Evolutionary conservation across 768 basidiomycete genomes (phyloP), one percentile per base, ranked within the genome.

Genomic region (Tephrocybe sp.): DNA sequence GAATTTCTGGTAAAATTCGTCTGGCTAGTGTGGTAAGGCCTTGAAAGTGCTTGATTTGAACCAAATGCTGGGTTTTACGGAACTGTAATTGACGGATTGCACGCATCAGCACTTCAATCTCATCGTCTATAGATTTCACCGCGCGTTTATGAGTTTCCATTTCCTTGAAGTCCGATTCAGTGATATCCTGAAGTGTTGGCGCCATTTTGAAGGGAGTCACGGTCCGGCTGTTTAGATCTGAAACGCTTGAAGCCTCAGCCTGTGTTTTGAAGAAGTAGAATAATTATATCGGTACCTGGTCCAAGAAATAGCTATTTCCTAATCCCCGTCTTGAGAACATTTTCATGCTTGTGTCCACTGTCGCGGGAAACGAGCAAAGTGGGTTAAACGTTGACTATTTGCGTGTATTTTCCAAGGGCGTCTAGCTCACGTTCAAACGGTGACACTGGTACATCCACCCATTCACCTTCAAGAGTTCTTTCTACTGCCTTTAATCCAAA

Each of bases 21-120:
- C 72, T 72, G 7, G 80, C 82, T 33, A 83, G 71, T 1, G 80
- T 79, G 38, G 77, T 73, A 29, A 74, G 62, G 23, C 79, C 76
- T 53, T 67, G 70, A 56, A 63, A 75, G 25, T 66, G 67, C 27
- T 65, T 66, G 50, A 82, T 76, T 22, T 67, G 63, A n/a, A 69
- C 65, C 40, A 66, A 51, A 57, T 81, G 73, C 45, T 69, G 61
- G 34, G 59, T 56, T 61, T 72, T 77, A 57, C 68, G 67, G 45
- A 72, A 65, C 48, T 74, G 69, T 18, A 82, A 65, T 42, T 63
- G 67, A 34, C 72, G 69, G 37, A 80, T 61, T 11, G 68, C 63
- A 33, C 61, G 61, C 52, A 69, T 58, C 25, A 79, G 63, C n/a
- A 39, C 50, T 24, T 73, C 67, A 19, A 80, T 77, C 54, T 77